Evolutionary conservation across 2,329 filamentous ascomycete species (phyloP).

Genomic region (Fusarium hostae): DNA sequence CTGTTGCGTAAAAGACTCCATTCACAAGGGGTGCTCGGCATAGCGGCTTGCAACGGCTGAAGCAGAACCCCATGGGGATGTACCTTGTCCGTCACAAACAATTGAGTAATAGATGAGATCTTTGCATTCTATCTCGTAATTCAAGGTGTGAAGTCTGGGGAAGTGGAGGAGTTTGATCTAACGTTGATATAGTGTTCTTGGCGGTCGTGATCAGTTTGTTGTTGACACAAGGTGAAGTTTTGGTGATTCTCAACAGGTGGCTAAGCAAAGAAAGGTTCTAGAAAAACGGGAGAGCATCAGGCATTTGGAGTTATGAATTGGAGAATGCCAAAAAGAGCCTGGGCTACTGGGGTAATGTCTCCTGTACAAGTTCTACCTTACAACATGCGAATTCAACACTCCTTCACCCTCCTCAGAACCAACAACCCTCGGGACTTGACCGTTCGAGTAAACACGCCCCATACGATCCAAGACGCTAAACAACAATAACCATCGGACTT

Average conservation of each 20-base stretch:
- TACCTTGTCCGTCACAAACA: constrained; percentile 18
- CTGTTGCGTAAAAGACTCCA: background rate
- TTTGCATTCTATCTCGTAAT: constrained; percentile 29
- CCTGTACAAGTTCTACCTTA: background rate
- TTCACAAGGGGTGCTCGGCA: constrained; percentile 8
- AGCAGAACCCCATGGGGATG: constrained; percentile 24
- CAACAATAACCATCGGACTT: background rate
- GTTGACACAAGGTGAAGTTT: background rate
- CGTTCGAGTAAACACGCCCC: background rate
- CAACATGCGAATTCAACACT: background rate
- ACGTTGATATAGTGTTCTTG: constrained; percentile 3
- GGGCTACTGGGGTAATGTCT: background rate
- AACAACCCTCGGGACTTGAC: constrained; percentile 7
- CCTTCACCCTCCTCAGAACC: background rate
- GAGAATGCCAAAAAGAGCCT: background rate
- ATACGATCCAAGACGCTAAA: background rate
- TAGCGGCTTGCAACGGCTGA: constrained; percentile 28
- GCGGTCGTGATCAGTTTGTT: background rate
- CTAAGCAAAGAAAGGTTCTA: constrained; percentile 13
- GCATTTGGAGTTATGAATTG: constrained; percentile 9
- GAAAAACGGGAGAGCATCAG: constrained; percentile 6
- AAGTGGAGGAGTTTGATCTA: constrained; percentile 14
- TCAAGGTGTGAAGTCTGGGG: constrained; percentile 24
- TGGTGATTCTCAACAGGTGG: background rate
- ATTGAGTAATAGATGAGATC: constrained; percentile 32